Percentiles rank a stretch among this genome's conserved stretches.
phyloP scores from a whole-genome alignment of 2,329 filamentous ascomycete genomes.

The Epichloe brachyelytri region DNA sequence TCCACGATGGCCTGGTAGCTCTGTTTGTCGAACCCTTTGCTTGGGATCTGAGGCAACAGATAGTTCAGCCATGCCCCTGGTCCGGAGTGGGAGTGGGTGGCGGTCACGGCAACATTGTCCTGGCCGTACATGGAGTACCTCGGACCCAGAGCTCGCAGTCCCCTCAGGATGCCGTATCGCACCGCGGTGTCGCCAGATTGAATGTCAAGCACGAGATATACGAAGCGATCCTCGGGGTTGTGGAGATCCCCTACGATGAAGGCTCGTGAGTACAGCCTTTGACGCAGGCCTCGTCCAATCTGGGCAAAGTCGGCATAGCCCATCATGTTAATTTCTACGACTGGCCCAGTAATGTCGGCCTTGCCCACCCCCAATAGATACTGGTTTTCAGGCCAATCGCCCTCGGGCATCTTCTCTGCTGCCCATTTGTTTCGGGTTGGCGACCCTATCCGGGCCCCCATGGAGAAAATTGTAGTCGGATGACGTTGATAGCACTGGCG shows the following conservation, averaged over 20 bases:
- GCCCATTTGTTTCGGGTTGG: constrained; percentile 8
- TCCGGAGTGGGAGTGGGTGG: constrained; percentile 81
- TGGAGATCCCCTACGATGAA: constrained; percentile 68
- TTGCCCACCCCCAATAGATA: constrained; percentile 41
- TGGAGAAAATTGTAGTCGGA: constrained; percentile 3
- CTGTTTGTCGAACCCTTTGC: constrained; percentile 70
- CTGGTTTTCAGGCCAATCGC: constrained; percentile 8
- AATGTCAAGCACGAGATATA: constrained; percentile 80
- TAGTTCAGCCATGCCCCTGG: constrained; percentile 91
- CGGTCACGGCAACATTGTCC: constrained; percentile 76
- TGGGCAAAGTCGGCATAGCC: constrained; percentile 74
- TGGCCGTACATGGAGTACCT: constrained; percentile 60
- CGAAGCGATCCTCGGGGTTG: constrained; percentile 56
- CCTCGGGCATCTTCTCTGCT: constrained; percentile 5
- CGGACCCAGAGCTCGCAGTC: constrained; percentile 51
- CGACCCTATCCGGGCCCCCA: constrained; percentile 1
- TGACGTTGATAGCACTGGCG: constrained; percentile 8
- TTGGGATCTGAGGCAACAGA: constrained; percentile 77
- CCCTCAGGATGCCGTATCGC: constrained; percentile 67
- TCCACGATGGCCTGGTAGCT: constrained; percentile 81
- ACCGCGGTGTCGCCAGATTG: constrained; percentile 79
- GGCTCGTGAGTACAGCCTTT: constrained; percentile 72
- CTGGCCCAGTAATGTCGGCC: constrained; percentile 50
- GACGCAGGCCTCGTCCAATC: constrained; percentile 69
- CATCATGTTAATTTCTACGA: constrained; percentile 82